phyloP scores from a whole-genome alignment of 345 rosid genomes.

The Acer saccharum region DNA sequence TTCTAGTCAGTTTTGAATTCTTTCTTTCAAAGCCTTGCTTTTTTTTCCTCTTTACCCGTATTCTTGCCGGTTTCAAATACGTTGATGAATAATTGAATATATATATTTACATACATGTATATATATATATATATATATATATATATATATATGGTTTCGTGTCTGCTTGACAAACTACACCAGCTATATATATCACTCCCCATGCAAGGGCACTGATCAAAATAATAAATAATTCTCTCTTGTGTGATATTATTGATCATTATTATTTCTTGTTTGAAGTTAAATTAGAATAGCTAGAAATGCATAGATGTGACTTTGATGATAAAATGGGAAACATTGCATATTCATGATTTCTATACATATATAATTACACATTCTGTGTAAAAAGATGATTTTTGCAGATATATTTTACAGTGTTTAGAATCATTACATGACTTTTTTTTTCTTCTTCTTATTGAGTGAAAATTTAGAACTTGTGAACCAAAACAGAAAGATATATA shows the following conservation, averaged over 20 bases:
- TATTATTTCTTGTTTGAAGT: not conserved
- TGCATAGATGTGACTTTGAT: conserved; percentile 34
- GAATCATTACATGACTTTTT: not conserved
- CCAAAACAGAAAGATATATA: conserved; percentile 20
- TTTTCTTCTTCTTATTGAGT: conserved; percentile 7
- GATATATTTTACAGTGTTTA: not conserved
- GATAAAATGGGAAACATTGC: conserved; percentile 30
- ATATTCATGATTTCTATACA: conserved; percentile 2
- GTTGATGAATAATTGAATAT: not conserved
- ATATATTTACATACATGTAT: too few species aligned
- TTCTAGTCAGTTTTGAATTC: conserved; percentile 29
- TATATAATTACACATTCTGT: not conserved
- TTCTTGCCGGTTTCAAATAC: conserved; percentile 37
- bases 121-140: too few species aligned
- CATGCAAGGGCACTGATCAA: conserved; percentile 27
- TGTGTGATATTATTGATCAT: not conserved
- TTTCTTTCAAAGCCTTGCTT: conserved; percentile 15
- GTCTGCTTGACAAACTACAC: conserved; percentile 23
- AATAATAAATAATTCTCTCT: not conserved
- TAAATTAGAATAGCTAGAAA: conserved; percentile 16
- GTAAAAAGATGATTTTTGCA: not conserved
- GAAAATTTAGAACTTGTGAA: conserved; percentile 13
- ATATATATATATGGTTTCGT: conserved; percentile 20
- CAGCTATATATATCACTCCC: conserved; percentile 16
- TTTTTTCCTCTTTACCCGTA: conserved; percentile 37